These are phyloP conservation scores for Vitis cinerea DNA, from an alignment of 164 flowering plant species.

Conservation along the genomic window DNA sequence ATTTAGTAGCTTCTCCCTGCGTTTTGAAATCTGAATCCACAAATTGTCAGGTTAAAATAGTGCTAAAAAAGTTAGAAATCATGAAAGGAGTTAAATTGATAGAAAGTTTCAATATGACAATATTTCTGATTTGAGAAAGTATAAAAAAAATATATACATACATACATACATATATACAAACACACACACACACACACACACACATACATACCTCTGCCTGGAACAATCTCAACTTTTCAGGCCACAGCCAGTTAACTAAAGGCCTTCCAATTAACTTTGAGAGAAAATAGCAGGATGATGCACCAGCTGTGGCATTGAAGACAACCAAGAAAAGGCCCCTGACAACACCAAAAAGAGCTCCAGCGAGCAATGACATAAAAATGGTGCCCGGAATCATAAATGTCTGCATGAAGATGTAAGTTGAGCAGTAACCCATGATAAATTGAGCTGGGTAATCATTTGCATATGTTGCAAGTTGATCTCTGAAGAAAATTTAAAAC, in stretches of 20 bases:
- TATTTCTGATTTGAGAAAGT: too few relatives aligned
- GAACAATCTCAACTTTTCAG: slow-evolving; percentile 81
- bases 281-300: slow-evolving; percentile 86
- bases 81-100: too few relatives aligned
- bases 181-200: too few relatives aligned
- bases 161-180: too few relatives aligned
- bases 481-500: slow-evolving; percentile 48
- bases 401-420: slow-evolving; percentile 99
- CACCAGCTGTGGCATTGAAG: slow-evolving; percentile 94
- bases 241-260: slow-evolving; percentile 87
- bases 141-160: too few relatives aligned
- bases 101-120: too few relatives aligned
- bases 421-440: slow-evolving; percentile 90
- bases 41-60: slow-evolving; percentile 10
- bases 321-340: slow-evolving; percentile 83
- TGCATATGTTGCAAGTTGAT: slow-evolving; percentile 75
- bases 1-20: slow-evolving; percentile 72
- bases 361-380: slow-evolving; percentile 96
- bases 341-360: slow-evolving; percentile 91
- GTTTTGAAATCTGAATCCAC: slow-evolving; percentile 68
- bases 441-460: slow-evolving; percentile 67
- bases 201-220: too few relatives aligned
- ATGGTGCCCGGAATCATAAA: slow-evolving; percentile 99
- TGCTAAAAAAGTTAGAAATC: too few relatives aligned
- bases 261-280: slow-evolving; percentile 97